Percentiles rank a stretch among this genome's conserved stretches.
phyloP scores from a whole-genome alignment of 768 basidiomycete species.

The Aureoboletus auriporus region DNA sequence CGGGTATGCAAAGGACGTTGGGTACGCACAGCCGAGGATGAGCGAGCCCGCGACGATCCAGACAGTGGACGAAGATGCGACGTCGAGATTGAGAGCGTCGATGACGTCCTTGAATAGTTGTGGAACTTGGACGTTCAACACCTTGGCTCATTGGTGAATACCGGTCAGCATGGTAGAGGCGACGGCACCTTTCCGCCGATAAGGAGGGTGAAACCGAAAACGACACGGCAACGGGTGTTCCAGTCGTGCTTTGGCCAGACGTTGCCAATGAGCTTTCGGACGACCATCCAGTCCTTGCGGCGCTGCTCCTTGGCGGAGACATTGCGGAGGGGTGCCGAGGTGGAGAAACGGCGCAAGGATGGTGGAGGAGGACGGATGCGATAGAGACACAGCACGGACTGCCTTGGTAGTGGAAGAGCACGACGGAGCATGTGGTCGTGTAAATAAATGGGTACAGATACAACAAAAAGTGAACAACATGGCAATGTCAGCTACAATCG shows the following conservation, averaged over 20 bases:
- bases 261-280: constrained; percentile 77
- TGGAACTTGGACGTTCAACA: constrained; percentile 98
- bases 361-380: constrained; percentile 1
- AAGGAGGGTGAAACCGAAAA: constrained; percentile 77
- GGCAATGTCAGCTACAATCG: constrained; percentile 13
- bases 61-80: constrained; percentile 70
- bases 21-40: constrained; percentile 81
- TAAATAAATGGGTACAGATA: constrained; percentile 2
- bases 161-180: not conserved
- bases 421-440: not conserved
- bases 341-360: constrained; percentile 12
- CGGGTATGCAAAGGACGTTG: not conserved
- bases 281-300: constrained; percentile 80
- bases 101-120: constrained; percentile 90
- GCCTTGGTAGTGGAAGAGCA: constrained; percentile 4
- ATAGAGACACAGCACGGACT: constrained; percentile 5
- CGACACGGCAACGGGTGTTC: constrained; percentile 75
- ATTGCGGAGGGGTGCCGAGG: constrained; percentile 12
- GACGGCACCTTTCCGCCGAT: constrained; percentile 76
- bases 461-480: not conserved
- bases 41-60: constrained; percentile 91
- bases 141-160: constrained; percentile 36
- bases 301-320: constrained; percentile 47
- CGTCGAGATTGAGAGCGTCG: constrained; percentile 82
- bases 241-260: constrained; percentile 91